These are phyloP conservation scores for Diaporthe amygdali DNA, from an alignment of 2,329 filamentous ascomycete species.

Conservation along the genomic window DNA sequence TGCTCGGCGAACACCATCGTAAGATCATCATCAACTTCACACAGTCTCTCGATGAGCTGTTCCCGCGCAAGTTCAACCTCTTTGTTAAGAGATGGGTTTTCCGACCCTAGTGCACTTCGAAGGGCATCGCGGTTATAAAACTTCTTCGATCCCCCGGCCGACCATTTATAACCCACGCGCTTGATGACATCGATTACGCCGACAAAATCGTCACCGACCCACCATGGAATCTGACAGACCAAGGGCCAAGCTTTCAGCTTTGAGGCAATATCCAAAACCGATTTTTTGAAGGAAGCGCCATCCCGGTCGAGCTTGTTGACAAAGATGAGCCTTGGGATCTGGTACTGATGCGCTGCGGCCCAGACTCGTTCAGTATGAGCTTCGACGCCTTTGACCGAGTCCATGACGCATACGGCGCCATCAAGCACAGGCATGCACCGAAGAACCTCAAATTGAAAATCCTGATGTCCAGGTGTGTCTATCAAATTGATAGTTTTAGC, in stretches of 20 bases:
- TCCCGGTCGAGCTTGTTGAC: slow-evolving; percentile 88
- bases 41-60: slow-evolving; percentile 81
- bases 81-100: slow-evolving; percentile 59
- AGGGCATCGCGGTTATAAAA: slow-evolving; percentile 33
- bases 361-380: slow-evolving; percentile 97
- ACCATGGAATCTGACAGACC: slow-evolving; percentile 96
- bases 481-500: slow-evolving; percentile 86
- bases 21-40: slow-evolving; percentile 86
- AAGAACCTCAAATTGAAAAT: slow-evolving; percentile 96
- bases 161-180: slow-evolving; percentile 76
- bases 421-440: slow-evolving; percentile 68
- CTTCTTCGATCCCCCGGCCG: slow-evolving; percentile 43
- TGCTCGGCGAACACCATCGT: slow-evolving; percentile 84
- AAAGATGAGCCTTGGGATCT: slow-evolving; percentile 81
- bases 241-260: slow-evolving; percentile 84
- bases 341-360: slow-evolving; percentile 85
- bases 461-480: slow-evolving; percentile 94
- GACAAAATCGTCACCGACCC: slow-evolving; percentile 78
- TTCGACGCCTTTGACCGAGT: slow-evolving; percentile 67
- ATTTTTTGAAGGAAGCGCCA: slow-evolving; percentile 81
- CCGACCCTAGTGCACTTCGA: slow-evolving; percentile 49
- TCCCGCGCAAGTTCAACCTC: slow-evolving; percentile 80
- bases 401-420: slow-evolving; percentile 42
- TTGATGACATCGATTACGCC: slow-evolving; percentile 87
- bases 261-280: slow-evolving; percentile 83